Evolutionary conservation across 1,284 basidiomycete genomes (phyloP).

Genomic region (Albatrellus sp.): DNA sequence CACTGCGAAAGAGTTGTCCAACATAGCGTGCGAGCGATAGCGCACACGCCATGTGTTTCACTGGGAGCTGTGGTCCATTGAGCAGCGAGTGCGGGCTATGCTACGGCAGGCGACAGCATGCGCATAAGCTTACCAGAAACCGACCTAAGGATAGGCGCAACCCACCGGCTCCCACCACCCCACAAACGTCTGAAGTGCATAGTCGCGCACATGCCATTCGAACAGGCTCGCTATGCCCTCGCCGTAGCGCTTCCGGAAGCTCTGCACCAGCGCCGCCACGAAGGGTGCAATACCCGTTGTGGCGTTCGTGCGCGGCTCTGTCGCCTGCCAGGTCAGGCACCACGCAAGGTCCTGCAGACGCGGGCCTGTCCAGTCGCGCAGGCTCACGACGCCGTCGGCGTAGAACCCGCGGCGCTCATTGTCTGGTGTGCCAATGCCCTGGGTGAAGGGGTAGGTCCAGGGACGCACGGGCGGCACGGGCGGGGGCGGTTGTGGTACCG

Average conservation of each 20-base stretch:
- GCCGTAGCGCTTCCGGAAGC: background rate
- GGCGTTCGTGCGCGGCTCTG: background rate
- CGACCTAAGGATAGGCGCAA: background rate
- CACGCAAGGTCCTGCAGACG: slow-evolving; percentile 5
- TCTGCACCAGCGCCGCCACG: background rate
- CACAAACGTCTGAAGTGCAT: slow-evolving; percentile 1
- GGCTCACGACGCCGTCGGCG: background rate
- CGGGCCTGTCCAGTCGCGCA: slow-evolving; percentile 2
- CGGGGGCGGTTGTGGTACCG: background rate
- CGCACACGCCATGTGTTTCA: background rate
- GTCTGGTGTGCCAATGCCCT: background rate
- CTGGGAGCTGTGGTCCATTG: background rate
- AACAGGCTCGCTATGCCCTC: background rate
- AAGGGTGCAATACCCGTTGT: background rate
- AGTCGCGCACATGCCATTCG: slow-evolving; percentile 1
- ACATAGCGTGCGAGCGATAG: background rate
- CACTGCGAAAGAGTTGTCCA: background rate
- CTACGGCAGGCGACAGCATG: background rate
- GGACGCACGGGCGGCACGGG: background rate
- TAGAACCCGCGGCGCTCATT: background rate
- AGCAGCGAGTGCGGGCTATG: background rate
- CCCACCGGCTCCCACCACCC: slow-evolving; percentile 3
- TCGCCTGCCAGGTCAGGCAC: slow-evolving; percentile 2
- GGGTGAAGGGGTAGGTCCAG: background rate
- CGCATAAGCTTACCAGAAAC: too few species aligned